Percentiles rank a stretch among this genome's conserved stretches.
Evolutionary conservation across 768 basidiomycete genomes (phyloP).

Genomic region (Russula griseocarnosa): DNA sequence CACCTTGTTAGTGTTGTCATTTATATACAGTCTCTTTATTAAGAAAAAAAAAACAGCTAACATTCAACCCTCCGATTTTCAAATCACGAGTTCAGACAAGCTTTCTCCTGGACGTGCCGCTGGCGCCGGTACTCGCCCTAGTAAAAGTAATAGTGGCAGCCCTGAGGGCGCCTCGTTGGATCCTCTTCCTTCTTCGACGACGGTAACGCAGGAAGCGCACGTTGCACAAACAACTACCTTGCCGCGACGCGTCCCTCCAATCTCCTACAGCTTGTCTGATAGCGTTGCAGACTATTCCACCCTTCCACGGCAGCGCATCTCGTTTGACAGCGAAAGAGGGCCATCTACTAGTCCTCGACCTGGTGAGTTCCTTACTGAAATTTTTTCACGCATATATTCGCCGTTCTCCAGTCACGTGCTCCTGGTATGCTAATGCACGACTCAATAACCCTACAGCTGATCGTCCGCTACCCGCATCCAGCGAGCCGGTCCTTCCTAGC

Average conservation of each 20-base stretch:
- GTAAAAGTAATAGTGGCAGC: conserved; percentile 30
- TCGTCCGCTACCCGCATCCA: conserved; percentile 16
- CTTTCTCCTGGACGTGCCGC: conserved; percentile 36
- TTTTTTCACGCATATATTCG: conserved; percentile 3
- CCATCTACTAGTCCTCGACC: conserved; percentile 40
- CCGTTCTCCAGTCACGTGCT: not conserved
- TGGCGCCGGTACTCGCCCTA: conserved; percentile 31
- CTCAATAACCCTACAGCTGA: conserved; percentile 2
- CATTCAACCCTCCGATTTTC: conserved; percentile 33
- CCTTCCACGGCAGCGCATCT: conserved; percentile 49
- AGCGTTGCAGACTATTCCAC: conserved; percentile 32
- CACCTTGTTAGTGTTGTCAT: conserved; percentile 1
- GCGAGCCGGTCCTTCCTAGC: conserved; percentile 24
- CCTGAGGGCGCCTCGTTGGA: conserved; percentile 38
- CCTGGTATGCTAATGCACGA: not conserved
- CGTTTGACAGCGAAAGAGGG: conserved; percentile 52
- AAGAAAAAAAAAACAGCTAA: conserved; percentile 22
- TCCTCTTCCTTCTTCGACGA: not conserved
- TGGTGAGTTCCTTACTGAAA: conserved; percentile 34
- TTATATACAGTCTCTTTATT: not conserved
- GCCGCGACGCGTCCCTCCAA: conserved; percentile 22
- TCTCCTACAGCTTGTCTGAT: not conserved
- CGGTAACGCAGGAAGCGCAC: not conserved
- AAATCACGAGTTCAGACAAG: conserved; percentile 44
- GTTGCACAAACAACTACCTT: not conserved